Percentiles rank a stretch among this genome's conserved stretches.
These are phyloP conservation scores for Coriolopsis trogii DNA, from an alignment of 1,284 basidiomycete species.

Conservation along the genomic window DNA sequence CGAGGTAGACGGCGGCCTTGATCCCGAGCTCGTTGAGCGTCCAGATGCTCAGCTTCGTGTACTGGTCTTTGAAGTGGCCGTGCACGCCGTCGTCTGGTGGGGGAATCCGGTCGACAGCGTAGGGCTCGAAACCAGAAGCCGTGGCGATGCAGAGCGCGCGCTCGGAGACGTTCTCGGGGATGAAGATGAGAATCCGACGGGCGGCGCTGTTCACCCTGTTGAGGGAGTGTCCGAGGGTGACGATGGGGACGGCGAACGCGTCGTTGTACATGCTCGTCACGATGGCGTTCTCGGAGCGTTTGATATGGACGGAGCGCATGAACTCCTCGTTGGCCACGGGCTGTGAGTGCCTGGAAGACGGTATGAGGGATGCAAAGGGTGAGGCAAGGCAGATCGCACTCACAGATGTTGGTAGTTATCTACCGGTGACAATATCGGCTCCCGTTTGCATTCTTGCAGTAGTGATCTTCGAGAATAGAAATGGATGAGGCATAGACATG, in stretches of 20 bases:
- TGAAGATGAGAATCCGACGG: slow-evolving; percentile 41
- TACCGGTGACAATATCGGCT: background rate
- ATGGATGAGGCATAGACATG: too few relatives aligned
- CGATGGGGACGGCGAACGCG: slow-evolving; percentile 41
- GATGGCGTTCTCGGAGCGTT: slow-evolving; percentile 35
- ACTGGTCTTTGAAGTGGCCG: slow-evolving; percentile 44
- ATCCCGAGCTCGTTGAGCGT: slow-evolving; percentile 37
- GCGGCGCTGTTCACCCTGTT: slow-evolving; percentile 36
- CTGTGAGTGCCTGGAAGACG: background rate
- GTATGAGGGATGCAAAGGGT: slow-evolving; percentile 35
- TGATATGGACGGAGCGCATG: background rate
- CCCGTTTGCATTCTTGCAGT: too few relatives aligned
- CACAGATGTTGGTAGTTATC: background rate
- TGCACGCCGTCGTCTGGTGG: slow-evolving; percentile 40
- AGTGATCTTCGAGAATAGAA: too few relatives aligned
- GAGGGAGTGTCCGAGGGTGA: slow-evolving; percentile 44
- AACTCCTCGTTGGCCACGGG: background rate
- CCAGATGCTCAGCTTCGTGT: slow-evolving; percentile 50
- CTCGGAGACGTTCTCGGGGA: slow-evolving; percentile 41
- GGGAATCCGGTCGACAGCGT: slow-evolving; percentile 40
- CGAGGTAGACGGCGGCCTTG: slow-evolving; percentile 41
- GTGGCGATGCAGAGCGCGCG: slow-evolving; percentile 43
- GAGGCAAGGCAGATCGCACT: slow-evolving; percentile 31
- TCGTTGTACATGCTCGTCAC: slow-evolving; percentile 46
- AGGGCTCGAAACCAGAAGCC: slow-evolving; percentile 43